Base-by-base conservation (phyloP, 768 basidiomycete species). In the Daedaleopsis nitida region DNA sequence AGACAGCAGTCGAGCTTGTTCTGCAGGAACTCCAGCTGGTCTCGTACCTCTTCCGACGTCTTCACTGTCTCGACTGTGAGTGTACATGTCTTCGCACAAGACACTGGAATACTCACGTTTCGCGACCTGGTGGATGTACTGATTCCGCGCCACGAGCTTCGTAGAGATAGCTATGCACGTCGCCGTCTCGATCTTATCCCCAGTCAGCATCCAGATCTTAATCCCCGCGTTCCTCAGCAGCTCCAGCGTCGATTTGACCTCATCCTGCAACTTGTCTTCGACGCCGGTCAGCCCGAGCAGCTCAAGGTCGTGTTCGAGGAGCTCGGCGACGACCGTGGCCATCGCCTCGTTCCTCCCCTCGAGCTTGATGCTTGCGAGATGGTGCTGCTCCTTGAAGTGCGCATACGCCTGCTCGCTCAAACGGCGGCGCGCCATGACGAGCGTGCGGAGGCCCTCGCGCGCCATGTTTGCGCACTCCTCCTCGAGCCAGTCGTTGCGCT, bases 181-280 rank as follows among this genome's bases (percentile, higher is more conserved):
- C 5, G 97, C 97, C 3, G 97, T 99, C 79, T 99, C 97, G 52
- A 98, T 94, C 79, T 98, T 99, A 75, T 99, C 97, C 1, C 97
- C 96, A 0, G 97, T 99, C 68, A 98, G 80, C 97, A 98, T 98
- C 97, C 97, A 99, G 60, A 99, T 98, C 82, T 92, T 97, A 75
- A 99, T 87, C 5, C 96, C 96, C 0, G 96, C 97, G 72, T 98
- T 98, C 66, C 96, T 79, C 64, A 99, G 74, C 55, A 98, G 71
- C 75, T 98, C 97, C 59, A 99, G 76, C 2, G 97, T 97, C 48
- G 88, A 85, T 73, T 92, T 95, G 68, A 99, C 96, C 23, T 96
- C 96, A 62, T 98, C 97, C 70, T 99, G 97, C 60, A 99, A 76
- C 76, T 98, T 98, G 74, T 99, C 97, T 73, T 99, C 97, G 8